A percentile compares a stretch with the other conserved stretches of the same genome.
Conservation (phyloP, 345 rosid genomes). For the Toxicodendron radicans region DNA sequence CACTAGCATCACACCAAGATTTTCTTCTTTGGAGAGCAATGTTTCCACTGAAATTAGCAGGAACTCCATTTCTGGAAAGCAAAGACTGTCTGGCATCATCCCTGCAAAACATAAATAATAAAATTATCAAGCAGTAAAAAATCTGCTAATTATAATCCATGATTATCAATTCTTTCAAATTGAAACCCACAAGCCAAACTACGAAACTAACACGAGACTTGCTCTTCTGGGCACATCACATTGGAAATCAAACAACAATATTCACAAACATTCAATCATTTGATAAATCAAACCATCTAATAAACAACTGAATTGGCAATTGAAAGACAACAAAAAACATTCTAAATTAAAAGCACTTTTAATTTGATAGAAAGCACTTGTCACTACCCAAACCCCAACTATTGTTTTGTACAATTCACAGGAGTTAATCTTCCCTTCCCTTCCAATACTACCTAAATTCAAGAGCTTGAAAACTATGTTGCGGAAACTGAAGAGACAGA, state of each 20-base stretch:
- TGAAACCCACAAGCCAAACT: not conserved
- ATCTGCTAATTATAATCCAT: not conserved
- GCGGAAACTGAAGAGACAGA: too few species aligned
- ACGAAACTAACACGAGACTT: not conserved
- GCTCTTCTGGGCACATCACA: not conserved
- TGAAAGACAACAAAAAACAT: too few species aligned
- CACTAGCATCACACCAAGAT: not conserved
- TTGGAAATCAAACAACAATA: too few species aligned
- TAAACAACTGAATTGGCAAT: too few species aligned
- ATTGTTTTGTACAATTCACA: not conserved
- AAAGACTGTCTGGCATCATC: slow-evolving; percentile 36
- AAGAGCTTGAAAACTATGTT: too few species aligned
- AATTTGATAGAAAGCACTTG: too few species aligned
- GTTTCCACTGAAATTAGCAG: slow-evolving; percentile 18
- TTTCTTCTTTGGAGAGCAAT: slow-evolving; percentile 35
- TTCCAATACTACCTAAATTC: too few species aligned
- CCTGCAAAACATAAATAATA: not conserved
- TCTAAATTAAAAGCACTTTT: too few species aligned
- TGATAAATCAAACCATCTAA: too few species aligned
- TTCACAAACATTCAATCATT: too few species aligned
- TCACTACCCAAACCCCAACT: not conserved
- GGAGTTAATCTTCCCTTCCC: too few species aligned
- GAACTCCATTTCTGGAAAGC: slow-evolving; percentile 25
- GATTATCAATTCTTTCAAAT: not conserved
- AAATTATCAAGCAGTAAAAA: not conserved